phyloP scores from a whole-genome alignment of 768 basidiomycete species.

The Mrakia frigida region DNA sequence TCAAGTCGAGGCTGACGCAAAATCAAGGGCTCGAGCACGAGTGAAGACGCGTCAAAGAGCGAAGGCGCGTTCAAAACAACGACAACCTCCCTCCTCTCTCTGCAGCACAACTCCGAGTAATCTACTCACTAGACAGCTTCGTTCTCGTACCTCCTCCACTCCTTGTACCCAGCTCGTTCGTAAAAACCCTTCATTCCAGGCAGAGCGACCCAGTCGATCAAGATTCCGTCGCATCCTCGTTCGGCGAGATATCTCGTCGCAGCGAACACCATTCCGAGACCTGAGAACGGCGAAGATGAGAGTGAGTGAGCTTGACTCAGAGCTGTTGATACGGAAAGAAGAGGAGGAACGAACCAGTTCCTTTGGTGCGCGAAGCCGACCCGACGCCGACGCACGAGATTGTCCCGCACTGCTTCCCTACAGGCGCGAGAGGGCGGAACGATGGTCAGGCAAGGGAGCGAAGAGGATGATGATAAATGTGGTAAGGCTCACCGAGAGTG shows the following conservation, averaged over 20 bases:
- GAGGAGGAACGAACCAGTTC: background rate
- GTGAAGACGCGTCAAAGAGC: too few relatives aligned
- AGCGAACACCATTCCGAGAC: constrained; percentile 15
- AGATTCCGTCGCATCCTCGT: background rate
- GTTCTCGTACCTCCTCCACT: background rate
- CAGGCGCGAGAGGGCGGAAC: background rate
- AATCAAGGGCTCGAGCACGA: too few relatives aligned
- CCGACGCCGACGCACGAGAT: constrained; percentile 14
- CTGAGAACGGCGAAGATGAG: background rate
- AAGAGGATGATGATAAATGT: background rate
- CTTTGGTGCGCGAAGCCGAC: background rate
- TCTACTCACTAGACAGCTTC: background rate
- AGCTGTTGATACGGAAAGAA: too few relatives aligned
- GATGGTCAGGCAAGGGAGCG: background rate
- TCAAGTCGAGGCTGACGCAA: too few relatives aligned
- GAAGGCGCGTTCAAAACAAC: background rate
- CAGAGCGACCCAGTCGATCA: constrained; percentile 13
- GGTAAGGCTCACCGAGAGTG: background rate
- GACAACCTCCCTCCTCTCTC: background rate
- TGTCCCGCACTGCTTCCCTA: constrained; percentile 3
- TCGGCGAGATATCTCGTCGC: background rate
- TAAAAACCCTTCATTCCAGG: background rate
- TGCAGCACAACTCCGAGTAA: too few relatives aligned
- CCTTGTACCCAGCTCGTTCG: background rate
- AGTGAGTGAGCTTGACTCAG: too few relatives aligned